Evolutionary conservation across 1,139 yeast genomes (phyloP), one percentile per base, ranked within the genome.

Genomic region (Kodamaea suecica): DNA sequence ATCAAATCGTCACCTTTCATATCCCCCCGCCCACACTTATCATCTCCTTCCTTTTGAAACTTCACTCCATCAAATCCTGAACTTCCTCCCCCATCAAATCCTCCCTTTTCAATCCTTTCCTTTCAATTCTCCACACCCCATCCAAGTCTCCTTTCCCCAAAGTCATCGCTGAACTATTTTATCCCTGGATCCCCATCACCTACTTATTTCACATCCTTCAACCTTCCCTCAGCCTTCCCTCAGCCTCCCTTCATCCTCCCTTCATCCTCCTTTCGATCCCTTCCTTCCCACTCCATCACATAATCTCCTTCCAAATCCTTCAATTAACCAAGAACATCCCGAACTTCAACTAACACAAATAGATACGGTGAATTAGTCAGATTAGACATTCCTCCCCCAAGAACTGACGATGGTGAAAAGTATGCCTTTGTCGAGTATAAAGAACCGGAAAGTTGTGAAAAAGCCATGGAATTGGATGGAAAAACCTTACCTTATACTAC

Each of bases 391-490:
- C 83, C 86, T 24, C 85, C 86, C 36, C 82, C 86, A 38, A 72
- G 81, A 57, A 67, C 76, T 19, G 74, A 75, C 39, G 80, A 76
- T 42, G 80, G 82, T 31, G 70, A 77, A 47, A 80, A 80, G 46
- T 81, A 71, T 49, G 88, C 87, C n/a, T 82, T 81, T 58, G 86
- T 82, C 23, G 86, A 81, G 52, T 82, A 71, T 52, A 74, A 76
- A 49, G 73, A 68, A 38, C 55, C 64, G 13, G 76, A 76, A 42
- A 83, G 78, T 50, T 80, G 85, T 46, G 81, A 78, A 48, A 70
- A 70, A 35, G 85, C 86, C 10, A 55, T 80, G 31, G 72, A 70
- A 34, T 57, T 78, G 48, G 72, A 76, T 44, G 73, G 72, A 16
- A 70, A 71, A 52, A 53, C 44, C 38, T 65, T 58, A 47, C 73